Evolutionary conservation across 2,329 filamentous ascomycete species (phyloP).

Genomic region (Pseudocercospora crystallina): DNA sequence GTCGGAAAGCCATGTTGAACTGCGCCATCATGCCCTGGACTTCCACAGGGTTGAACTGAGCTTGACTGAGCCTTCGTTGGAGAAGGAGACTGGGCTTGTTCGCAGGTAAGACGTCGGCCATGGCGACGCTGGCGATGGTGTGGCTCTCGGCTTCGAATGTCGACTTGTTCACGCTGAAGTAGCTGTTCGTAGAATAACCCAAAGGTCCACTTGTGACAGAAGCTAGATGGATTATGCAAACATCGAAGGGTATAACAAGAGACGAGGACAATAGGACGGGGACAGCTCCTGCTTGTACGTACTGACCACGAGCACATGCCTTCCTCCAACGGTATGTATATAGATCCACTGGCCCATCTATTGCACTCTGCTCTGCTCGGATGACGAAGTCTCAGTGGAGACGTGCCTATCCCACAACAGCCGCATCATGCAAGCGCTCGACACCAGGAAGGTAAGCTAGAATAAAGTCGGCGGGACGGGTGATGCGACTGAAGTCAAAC

Average conservation of each 20-base stretch:
- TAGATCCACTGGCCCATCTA: conserved; percentile 15
- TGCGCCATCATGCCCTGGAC: conserved; percentile 29
- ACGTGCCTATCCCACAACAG: conserved; percentile 22
- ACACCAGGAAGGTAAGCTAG: conserved; percentile 22
- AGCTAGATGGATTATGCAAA: not conserved
- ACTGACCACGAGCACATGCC: conserved; percentile 10
- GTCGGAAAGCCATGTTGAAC: conserved; percentile 31
- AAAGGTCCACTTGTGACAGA: too few species aligned
- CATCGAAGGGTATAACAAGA: not conserved
- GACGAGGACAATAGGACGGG: conserved; percentile 7
- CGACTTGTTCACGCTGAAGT: not conserved
- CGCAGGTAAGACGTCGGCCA: conserved; percentile 23
- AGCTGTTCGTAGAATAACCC: not conserved
- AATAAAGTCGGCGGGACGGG: conserved; percentile 16
- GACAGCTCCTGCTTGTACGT: conserved; percentile 17
- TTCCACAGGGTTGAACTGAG: conserved; percentile 26
- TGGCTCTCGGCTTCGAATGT: not conserved
- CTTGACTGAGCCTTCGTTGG: conserved; percentile 29
- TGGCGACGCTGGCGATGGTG: conserved; percentile 8
- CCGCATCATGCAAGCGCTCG: conserved; percentile 16
- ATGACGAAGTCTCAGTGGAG: conserved; percentile 26
- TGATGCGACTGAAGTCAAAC: conserved; percentile 23
- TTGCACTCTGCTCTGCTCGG: conserved; percentile 19
- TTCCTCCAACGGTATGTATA: conserved; percentile 16
- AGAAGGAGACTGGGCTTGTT: conserved; percentile 25